Evolutionary conservation across 2,329 filamentous ascomycete genomes (phyloP).

Genomic region (Penicillium sp.): DNA sequence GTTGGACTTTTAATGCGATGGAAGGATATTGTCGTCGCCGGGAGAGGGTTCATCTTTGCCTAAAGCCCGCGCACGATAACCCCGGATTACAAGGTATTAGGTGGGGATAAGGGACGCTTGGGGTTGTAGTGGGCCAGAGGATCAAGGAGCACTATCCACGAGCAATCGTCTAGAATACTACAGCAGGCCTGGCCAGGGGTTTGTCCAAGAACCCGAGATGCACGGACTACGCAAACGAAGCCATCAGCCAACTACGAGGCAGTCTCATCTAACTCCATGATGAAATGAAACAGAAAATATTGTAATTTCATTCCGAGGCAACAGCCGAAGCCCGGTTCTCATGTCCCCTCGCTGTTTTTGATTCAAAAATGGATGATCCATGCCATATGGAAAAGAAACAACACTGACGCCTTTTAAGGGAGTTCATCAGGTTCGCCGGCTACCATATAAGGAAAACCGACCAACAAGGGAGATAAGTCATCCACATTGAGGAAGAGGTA

Average conservation of each 20-base stretch:
- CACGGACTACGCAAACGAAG: background rate
- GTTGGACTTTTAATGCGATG: too few relatives aligned
- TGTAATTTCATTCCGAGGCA: constrained; percentile 32
- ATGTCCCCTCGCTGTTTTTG: constrained; percentile 31
- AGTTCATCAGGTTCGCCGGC: constrained; percentile 22
- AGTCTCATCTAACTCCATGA: background rate
- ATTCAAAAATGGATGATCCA: constrained; percentile 29
- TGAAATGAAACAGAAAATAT: constrained; percentile 33
- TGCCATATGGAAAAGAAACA: constrained; percentile 28
- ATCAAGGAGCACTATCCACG: background rate
- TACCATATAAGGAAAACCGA: constrained; percentile 8
- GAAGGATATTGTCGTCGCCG: too few relatives aligned
- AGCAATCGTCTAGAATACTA: background rate
- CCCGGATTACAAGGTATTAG: background rate
- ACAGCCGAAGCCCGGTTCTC: constrained; percentile 33
- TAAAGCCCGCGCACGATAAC: background rate
- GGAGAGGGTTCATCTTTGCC: too few relatives aligned
- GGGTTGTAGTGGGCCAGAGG: background rate
- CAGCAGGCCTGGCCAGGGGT: background rate
- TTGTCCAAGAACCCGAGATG: background rate
- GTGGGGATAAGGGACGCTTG: background rate
- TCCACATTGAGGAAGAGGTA: constrained; percentile 7
- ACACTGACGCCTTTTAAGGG: constrained; percentile 30
- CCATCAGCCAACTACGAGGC: background rate
- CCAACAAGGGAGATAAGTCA: constrained; percentile 10